A percentile compares a stretch with the other conserved stretches of the same genome.
Evolutionary conservation across 768 basidiomycete species (phyloP).

Genomic region (Leccinellum rugosiceps): DNA sequence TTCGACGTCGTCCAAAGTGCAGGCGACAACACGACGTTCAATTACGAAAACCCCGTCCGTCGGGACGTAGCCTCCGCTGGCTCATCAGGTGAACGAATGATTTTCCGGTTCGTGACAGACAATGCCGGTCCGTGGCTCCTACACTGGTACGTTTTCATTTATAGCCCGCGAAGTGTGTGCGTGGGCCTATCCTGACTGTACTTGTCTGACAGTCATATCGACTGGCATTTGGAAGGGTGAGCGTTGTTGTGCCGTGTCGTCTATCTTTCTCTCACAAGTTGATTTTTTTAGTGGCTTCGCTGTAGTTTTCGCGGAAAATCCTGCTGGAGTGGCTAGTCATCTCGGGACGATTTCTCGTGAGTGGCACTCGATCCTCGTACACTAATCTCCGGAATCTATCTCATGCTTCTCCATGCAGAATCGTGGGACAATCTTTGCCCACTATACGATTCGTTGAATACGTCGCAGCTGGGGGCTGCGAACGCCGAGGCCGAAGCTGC

Average conservation of each 20-base stretch:
- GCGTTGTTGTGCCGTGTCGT: not conserved
- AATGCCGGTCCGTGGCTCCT: no score
- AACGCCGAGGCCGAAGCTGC: conserved; percentile 15
- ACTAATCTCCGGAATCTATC: not conserved
- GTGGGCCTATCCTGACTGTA: not conserved
- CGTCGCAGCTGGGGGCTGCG: conserved; percentile 22
- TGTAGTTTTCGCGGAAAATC: conserved; percentile 26
- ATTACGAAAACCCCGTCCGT: conserved; percentile 37
- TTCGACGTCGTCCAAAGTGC: conserved; percentile 36
- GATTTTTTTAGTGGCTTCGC: conserved; percentile 22
- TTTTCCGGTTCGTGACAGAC: conserved; percentile 59
- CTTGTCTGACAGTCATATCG: conserved; percentile 22
- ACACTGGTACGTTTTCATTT: not conserved
- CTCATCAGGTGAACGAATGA: conserved; percentile 38
- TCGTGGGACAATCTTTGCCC: conserved; percentile 29
- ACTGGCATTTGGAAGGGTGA: conserved; percentile 28
- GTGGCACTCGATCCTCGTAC: not conserved
- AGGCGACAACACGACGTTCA: conserved; percentile 18
- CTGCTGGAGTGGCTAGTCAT: conserved; percentile 12
- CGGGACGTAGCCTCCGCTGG: conserved; percentile 31
- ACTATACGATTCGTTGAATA: conserved; percentile 12
- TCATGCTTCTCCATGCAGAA: conserved; percentile 5
- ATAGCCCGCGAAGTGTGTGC: not conserved
- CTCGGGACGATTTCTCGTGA: conserved; percentile 17
- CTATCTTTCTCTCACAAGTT: not conserved